Conservation (phyloP, 352 stramenopile genomes). For the Blastocystis sp. region DNA sequence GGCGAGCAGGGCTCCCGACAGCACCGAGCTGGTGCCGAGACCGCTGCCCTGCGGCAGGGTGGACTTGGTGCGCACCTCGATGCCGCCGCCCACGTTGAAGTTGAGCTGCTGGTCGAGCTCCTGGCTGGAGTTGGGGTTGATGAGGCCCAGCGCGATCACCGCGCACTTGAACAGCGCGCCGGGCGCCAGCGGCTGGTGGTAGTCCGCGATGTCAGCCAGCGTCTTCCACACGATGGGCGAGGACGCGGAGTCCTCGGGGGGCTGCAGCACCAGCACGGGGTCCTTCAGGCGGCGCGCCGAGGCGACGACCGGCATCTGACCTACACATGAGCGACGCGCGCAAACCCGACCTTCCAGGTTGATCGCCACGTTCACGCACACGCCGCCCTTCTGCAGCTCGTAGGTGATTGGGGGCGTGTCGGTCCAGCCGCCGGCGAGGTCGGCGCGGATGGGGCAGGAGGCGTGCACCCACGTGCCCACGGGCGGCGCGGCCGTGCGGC, state of each 20-base stretch:
- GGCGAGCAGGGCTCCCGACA: constrained; percentile 79
- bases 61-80: constrained; percentile 80
- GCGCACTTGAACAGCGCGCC: constrained; percentile 75
- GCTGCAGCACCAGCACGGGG: constrained; percentile 71
- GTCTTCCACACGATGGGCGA: constrained; percentile 64
- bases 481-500: constrained; percentile 17
- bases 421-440: constrained; percentile 82
- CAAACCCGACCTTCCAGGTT: constrained; percentile 49
- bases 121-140: constrained; percentile 48
- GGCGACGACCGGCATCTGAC: constrained; percentile 60
- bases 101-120: constrained; percentile 73
- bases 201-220: constrained; percentile 61
- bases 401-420: constrained; percentile 84
- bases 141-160: constrained; percentile 45
- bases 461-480: constrained; percentile 75
- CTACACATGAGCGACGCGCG: not conserved
- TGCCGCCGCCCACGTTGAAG: constrained; percentile 75
- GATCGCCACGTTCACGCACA: constrained; percentile 78
- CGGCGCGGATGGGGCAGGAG: constrained; percentile 79
- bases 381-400: constrained; percentile 78
- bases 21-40: constrained; percentile 80
- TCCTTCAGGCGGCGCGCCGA: constrained; percentile 61
- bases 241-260: constrained; percentile 61
- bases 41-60: constrained; percentile 80
- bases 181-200: constrained; percentile 71